A percentile compares a stretch with the other conserved stretches of the same genome.
These are phyloP conservation scores for Scenedesmus sp. DNA, from an alignment of 163 green algal genomes.

Conservation along the genomic window DNA sequence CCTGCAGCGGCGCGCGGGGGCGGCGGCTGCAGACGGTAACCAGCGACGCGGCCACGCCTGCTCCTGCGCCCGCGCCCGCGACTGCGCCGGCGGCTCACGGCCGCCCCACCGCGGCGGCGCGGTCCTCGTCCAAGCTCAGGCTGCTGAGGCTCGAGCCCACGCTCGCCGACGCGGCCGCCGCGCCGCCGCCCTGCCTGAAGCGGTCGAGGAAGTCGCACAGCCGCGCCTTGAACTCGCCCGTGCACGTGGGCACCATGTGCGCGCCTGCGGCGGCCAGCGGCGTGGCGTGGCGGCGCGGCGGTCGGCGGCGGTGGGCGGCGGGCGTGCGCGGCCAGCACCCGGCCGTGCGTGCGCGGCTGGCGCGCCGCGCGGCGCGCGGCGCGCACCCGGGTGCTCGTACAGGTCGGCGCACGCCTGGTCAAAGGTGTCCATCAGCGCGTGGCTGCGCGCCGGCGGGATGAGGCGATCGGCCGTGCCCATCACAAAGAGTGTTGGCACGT, in stretches of 20 bases:
- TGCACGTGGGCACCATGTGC: slow-evolving; percentile 72
- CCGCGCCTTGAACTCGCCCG: slow-evolving; percentile 43
- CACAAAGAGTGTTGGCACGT: slow-evolving; percentile 54
- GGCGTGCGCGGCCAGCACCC: slow-evolving; percentile 29
- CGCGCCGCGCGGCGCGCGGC: neutral
- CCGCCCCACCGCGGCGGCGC: neutral
- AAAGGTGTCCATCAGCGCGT: slow-evolving; percentile 47
- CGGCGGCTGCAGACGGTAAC: too few relatives aligned
- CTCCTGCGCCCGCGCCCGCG: too few relatives aligned
- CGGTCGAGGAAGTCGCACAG: slow-evolving; percentile 46
- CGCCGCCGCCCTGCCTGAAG: slow-evolving; percentile 4
- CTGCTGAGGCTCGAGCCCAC: slow-evolving; percentile 19
- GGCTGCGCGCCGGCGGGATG: slow-evolving; percentile 56
- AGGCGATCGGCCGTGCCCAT: slow-evolving; percentile 54
- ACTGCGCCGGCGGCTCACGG: too few relatives aligned
- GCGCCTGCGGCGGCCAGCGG: slow-evolving; percentile 44
- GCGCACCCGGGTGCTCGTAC: slow-evolving; percentile 35
- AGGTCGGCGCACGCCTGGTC: slow-evolving; percentile 9
- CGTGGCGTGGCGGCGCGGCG: neutral
- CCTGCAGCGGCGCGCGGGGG: too few relatives aligned
- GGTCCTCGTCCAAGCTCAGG: slow-evolving; percentile 16
- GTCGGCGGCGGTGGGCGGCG: too few relatives aligned
- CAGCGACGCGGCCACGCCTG: too few relatives aligned
- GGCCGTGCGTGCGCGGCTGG: neutral
- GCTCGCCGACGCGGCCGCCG: neutral